Base-by-base conservation (phyloP, 257 asterid genomes). In the Oldenlandia corymbosa region DNA sequence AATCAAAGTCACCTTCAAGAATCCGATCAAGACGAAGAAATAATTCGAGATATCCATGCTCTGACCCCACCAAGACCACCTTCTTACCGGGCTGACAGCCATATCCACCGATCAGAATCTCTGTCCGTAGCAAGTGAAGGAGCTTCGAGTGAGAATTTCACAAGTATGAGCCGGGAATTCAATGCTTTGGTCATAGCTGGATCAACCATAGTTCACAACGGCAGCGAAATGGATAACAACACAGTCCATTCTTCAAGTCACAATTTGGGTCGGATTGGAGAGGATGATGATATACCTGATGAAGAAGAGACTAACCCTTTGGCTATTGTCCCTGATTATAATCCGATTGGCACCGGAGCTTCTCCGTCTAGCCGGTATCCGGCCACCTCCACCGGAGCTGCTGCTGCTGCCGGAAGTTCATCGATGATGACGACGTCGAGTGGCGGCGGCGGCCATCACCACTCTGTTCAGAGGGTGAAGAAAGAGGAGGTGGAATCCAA, bases 401-500 rank as follows among this genome's bases (percentile, higher is more conserved):
- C 92, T 0, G 72, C 28, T 2, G 54, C 57, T 4, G 58, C 28
- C 47, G 81, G 74, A 13, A 64, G 17, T 12, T 31, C 34, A n/a
- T 53, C 74, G 7, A n/a, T n/a, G 62, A 46, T 46, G 39, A 20
- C 30, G 42, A 10, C 57, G 49, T 71, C 34, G 69, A 0, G 83
- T 75, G 28, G 57, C 80, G 27, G 74, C 82, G 28, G n/a, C n/a
- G n/a, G n/a, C n/a, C n/a, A n/a, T n/a, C n/a, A n/a, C n/a, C n/a
- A n/a, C n/a, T 76, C 90, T 16, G 77, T 89, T 57, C 85, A 78
- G 32, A 71, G 80, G 4, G 99, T 87, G 81, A 92, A 87, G 85
- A 89, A 75, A 46, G 99, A 85, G 75, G 99, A 92, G 74, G 91
- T 85, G 57, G 91, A 83, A 3, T n/a, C 96, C 37, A 92, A 87